phyloP scores from a whole-genome alignment of 1,284 basidiomycete genomes.

The Cryptococcus depauperatus region DNA sequence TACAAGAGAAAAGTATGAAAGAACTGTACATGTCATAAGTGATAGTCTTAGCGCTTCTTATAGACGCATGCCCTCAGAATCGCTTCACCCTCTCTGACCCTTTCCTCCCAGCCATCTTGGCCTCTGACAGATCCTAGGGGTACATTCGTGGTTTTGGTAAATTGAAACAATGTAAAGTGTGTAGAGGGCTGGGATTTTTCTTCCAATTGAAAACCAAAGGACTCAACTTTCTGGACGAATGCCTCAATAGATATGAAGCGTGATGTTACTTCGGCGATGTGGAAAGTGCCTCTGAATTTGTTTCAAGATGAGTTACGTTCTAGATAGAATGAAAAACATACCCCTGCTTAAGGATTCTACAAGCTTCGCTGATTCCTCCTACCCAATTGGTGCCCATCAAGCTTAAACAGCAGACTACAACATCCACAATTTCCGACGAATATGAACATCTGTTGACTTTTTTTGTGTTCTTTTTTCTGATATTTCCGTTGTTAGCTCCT shows the following conservation, averaged over 20 bases:
- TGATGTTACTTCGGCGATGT: constrained; percentile 93
- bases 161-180: constrained; percentile 82
- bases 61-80: constrained; percentile 90
- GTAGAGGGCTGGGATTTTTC: constrained; percentile 65
- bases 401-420: constrained; percentile 86
- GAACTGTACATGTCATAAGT: too few species aligned
- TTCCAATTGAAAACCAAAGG: constrained; percentile 71
- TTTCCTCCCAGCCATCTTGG: constrained; percentile 58
- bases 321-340: too few species aligned
- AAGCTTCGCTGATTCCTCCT: constrained; percentile 76
- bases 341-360: constrained; percentile 73
- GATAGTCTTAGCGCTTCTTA: constrained; percentile 77
- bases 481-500: constrained; percentile 7
- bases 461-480: constrained; percentile 43
- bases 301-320: too few species aligned
- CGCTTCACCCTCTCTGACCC: constrained; percentile 55
- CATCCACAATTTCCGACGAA: constrained; percentile 62
- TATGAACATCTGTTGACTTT: constrained; percentile 8
- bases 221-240: constrained; percentile 64
- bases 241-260: constrained; percentile 65
- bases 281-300: constrained; percentile 67
- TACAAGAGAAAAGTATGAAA: too few species aligned
- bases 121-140: constrained; percentile 38
- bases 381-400: constrained; percentile 98
- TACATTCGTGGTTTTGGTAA: constrained; percentile 58